Percentiles rank a stretch among this genome's conserved stretches.
Conservation (phyloP, 306 rosid genomes). For the Lablab purpureus region DNA sequence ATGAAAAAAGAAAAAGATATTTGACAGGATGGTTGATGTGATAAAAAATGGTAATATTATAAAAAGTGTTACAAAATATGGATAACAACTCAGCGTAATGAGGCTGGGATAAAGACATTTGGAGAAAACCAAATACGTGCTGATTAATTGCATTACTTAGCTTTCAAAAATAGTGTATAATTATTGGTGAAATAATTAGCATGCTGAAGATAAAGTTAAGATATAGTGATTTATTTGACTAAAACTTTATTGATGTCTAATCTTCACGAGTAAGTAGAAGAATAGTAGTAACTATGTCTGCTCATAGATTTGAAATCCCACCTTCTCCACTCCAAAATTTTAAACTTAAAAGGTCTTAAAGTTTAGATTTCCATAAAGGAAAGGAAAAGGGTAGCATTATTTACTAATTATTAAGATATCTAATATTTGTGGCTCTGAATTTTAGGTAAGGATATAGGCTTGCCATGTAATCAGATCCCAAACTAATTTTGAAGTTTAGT, state of each 20-base stretch:
- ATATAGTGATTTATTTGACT: slow-evolving; percentile 10
- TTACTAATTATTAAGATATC: not conserved
- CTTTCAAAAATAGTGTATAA: not conserved
- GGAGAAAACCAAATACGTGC: not conserved
- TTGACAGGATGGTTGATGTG: not conserved
- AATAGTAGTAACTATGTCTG: not conserved
- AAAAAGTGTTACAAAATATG: not conserved
- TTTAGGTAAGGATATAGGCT: slow-evolving; percentile 14
- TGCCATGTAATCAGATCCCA: not conserved
- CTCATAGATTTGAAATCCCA: slow-evolving; percentile 1
- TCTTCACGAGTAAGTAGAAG: slow-evolving; percentile 43
- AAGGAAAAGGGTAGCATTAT: not conserved
- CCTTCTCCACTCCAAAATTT: not conserved
- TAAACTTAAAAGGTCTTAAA: not conserved
- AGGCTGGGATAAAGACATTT: slow-evolving; percentile 36
- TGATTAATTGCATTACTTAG: not conserved
- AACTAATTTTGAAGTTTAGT: slow-evolving; percentile 2
- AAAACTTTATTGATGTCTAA: slow-evolving; percentile 24
- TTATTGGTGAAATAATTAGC: not conserved
- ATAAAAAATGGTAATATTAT: not conserved
- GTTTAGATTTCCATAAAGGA: slow-evolving; percentile 5
- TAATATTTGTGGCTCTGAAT: slow-evolving; percentile 37
- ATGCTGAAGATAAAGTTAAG: slow-evolving; percentile 17
- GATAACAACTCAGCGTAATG: slow-evolving; percentile 8
- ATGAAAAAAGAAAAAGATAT: not conserved